Evolutionary conservation across 208 protist genomes (phyloP).

Genomic region (Acanthamoeba triangularis): DNA sequence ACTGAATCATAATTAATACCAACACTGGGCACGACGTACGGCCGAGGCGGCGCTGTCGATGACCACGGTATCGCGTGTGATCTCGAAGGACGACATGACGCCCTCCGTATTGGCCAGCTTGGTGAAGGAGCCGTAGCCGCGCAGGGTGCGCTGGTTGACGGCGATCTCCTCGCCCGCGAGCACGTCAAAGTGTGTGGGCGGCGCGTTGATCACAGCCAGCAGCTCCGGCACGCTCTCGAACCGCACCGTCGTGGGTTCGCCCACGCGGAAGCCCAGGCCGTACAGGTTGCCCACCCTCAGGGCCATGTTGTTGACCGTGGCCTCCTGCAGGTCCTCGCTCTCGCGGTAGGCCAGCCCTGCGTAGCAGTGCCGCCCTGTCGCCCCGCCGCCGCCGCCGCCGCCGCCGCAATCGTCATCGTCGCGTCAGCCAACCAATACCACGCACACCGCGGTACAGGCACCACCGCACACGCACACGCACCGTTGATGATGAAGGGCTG

Average conservation of each 20-base stretch:
- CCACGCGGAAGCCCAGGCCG: background rate
- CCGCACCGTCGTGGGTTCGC: background rate
- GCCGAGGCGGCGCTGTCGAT: background rate
- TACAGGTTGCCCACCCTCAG: background rate
- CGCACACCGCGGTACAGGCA: too few species aligned
- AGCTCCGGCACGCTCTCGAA: background rate
- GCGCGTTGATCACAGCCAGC: background rate
- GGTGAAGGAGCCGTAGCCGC: background rate
- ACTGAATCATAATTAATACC: too few species aligned
- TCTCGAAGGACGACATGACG: background rate
- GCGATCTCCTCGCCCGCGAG: background rate
- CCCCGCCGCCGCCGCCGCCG: too few species aligned
- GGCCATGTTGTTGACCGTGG: background rate
- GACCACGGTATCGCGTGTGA: background rate
- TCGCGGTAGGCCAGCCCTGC: background rate
- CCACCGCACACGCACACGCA: too few species aligned
- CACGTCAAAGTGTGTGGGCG: background rate
- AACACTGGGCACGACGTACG: background rate
- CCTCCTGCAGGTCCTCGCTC: background rate
- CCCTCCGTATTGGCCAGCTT: background rate
- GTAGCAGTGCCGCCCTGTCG: background rate
- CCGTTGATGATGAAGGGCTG: too few species aligned
- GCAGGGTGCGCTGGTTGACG: background rate
- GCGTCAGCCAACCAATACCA: too few species aligned
- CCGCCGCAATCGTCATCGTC: too few species aligned